Base-by-base conservation (phyloP, 2,329 filamentous ascomycete species). In the Colletotrichum sidae region DNA sequence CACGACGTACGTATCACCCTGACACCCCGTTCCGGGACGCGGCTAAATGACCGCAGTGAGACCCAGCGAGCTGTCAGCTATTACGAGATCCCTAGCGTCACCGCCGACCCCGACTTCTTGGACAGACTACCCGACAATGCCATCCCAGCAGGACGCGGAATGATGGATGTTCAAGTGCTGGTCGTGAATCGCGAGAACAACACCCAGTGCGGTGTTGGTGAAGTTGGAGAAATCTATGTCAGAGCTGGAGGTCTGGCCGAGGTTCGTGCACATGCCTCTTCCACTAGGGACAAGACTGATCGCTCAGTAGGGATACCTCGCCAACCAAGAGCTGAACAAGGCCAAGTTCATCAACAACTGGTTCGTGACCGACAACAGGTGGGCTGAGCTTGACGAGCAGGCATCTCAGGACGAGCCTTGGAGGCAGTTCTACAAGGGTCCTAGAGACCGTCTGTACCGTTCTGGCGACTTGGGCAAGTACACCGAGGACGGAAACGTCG, bases 391-490 rank as follows among this genome's bases (percentile, higher is more conserved):
- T 8, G 51, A 54, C 38, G 13, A 38, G 34, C 12, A 54, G 37
- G 38, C 51, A 10, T 42, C 15, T n/a, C 34, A 58, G 33, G 65
- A 50, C 33, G 90, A 96, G 77, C 87, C 91, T 0, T 97, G 94
- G 94, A 83, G 91, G 69, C 78, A 89, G 64, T 91, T 89, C 70
- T 97, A 92, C 78, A 87, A 91, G 70, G 94, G 94, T 0, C 92
- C 93, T 0, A 85, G 93, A 68, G 96, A 98, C 79, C 86, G 94
- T 39, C 79, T 98, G 55, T 98, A 99, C 78, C 82, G 92, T 17
- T 96, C 90, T 44, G 96, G 95, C 34, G 95, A 98, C 75, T 81
- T 99, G 4, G 95, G 95, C 4, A 83, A 89, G 62, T 94, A 92
- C 73, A 87, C 88, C 55, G 82, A 85, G 2, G 84, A 88, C 49